Evolutionary conservation across 2,329 filamentous ascomycete genomes (phyloP), one percentile per base, ranked within the genome.

Genomic region (Colletotrichum limetticola): DNA sequence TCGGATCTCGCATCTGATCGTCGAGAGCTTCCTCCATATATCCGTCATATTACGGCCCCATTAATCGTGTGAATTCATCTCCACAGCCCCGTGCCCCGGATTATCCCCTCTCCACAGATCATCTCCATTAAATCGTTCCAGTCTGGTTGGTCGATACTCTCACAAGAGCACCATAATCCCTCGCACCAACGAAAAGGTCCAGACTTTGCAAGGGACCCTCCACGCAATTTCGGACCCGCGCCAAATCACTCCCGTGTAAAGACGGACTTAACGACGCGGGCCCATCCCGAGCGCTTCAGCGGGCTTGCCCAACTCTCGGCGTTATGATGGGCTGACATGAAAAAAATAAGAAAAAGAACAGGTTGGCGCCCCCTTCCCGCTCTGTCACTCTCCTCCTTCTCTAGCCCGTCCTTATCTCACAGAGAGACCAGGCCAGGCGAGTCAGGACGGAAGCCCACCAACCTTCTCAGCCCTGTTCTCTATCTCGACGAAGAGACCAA

Each of bases 301-400:
- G 72, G 78, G 75, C 63, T 60, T 80, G 79, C 77, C 79, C 79
- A 77, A 81, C 79, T 77, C 78, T 81, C 80, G 80, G 80, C 80
- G 76, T 81, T 81, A 74, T 76, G 79, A 81, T 77, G 79, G 79
- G 78, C 79, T 79, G 74, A 49, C 26, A 71, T 72, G 30, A 57
- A 75, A 67, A 66, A 74, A 74, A 62, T 62, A 60, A 30, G 30
- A 19, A 56, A 52, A 58, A 35, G 14, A 53, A 59, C 42, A 57
- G 35, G 9, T 37, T 59, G 62, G 9, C 57, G 53, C 57, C 65
- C 71, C 60, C 52, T 35, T 46, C 35, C 49, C 71, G 19, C 49
- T 26, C 35, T 14, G 32, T 61, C 61, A 62, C 30, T 22, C 30
- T 22, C 66, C 32, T 66, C 66, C 32, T 37, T 65, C 66, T 73